phyloP scores from a whole-genome alignment of 345 rosid genomes.

The Microcos paniculata region DNA sequence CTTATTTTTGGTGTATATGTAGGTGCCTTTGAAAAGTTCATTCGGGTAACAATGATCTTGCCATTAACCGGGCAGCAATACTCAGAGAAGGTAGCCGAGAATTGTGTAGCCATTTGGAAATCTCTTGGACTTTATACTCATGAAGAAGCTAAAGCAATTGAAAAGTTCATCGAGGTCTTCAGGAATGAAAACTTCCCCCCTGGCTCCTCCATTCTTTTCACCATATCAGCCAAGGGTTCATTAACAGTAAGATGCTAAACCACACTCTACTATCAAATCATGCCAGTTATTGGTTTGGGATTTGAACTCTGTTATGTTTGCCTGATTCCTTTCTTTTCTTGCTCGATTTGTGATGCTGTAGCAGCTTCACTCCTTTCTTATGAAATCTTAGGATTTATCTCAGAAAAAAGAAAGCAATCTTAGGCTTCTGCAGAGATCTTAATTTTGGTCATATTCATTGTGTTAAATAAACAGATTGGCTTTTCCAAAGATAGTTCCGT shows the following conservation, averaged over 20 bases:
- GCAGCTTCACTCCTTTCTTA: no score
- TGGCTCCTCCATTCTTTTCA: slow-evolving; percentile 70
- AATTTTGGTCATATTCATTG: no score
- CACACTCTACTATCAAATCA: no score
- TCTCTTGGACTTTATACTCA: slow-evolving; percentile 68
- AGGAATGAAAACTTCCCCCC: slow-evolving; percentile 64
- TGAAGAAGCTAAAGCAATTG: slow-evolving; percentile 67
- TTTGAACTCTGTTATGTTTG: no score
- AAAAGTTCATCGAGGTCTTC: slow-evolving; percentile 56
- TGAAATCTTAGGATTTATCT: no score
- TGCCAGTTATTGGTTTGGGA: no score
- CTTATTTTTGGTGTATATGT: slow-evolving; percentile 8
- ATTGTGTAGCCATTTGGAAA: slow-evolving; percentile 73
- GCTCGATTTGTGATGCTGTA: no score
- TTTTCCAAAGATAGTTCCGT: no score
- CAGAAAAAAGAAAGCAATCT: no score
- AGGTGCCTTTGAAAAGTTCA: slow-evolving; percentile 66
- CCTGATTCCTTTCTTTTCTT: no score
- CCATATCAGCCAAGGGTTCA: slow-evolving; percentile 49
- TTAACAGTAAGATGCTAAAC: slow-evolving; percentile 40
- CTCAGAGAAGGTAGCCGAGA: slow-evolving; percentile 73
- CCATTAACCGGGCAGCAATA: slow-evolving; percentile 70
- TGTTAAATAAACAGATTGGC: no score
- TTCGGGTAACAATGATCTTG: slow-evolving; percentile 57
- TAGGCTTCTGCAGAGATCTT: no score